These are phyloP conservation scores for Saccharomyces hybrid DNA, from an alignment of 1,139 yeast species.

Conservation along the genomic window DNA sequence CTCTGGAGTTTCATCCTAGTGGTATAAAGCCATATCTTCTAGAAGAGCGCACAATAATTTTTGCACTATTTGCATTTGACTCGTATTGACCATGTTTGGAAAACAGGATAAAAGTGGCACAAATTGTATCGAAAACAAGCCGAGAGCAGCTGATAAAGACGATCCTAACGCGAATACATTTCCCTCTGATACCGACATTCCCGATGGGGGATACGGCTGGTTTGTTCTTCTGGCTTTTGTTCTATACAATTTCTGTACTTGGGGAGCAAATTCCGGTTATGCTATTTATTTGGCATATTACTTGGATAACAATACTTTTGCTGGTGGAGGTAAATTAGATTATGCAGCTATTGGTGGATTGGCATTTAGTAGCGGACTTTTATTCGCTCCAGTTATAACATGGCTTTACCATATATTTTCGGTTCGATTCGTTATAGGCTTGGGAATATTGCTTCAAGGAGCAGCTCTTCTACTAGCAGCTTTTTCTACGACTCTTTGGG, in stretches of 20 bases:
- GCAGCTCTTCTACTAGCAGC: conserved; percentile 54
- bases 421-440: conserved; percentile 25
- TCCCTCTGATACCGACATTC: conserved; percentile 19
- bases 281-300: conserved; percentile 58
- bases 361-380: conserved; percentile 49
- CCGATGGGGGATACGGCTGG: conserved; percentile 61
- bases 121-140: background rate
- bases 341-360: conserved; percentile 63
- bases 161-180: background rate
- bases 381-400: conserved; percentile 45
- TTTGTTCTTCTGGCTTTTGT: conserved; percentile 47
- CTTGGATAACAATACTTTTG: conserved; percentile 38
- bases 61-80: background rate
- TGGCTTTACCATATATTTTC: conserved; percentile 25
- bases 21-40: background rate
- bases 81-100: background rate
- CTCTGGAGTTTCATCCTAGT: background rate
- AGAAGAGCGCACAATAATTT: background rate
- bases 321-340: conserved; percentile 46
- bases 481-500: conserved; percentile 49
- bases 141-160: background rate
- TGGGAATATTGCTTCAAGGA: conserved; percentile 44
- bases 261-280: conserved; percentile 62
- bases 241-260: conserved; percentile 46
- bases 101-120: background rate